Evolutionary conservation across 345 rosid species (phyloP).

Genomic region (Gossypioides kirkii): DNA sequence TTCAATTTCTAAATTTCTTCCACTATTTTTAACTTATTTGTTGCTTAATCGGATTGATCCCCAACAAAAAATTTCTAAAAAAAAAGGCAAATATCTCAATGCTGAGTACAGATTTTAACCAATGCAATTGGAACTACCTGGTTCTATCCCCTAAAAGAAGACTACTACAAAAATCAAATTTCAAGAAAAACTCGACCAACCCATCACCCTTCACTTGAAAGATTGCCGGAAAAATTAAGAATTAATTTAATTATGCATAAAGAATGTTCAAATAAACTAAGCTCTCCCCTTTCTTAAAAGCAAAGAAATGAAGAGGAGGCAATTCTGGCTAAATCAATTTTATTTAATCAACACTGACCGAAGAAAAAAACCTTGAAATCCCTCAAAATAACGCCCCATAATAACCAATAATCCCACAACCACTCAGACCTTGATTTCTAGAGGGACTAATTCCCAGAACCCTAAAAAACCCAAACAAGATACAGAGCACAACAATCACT

Average conservation of each 20-base stretch:
- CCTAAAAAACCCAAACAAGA: not conserved
- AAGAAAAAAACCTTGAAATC: not conserved
- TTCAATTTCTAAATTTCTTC: too few species aligned
- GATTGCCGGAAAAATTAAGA: not conserved
- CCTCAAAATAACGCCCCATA: not conserved
- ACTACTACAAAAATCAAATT: not conserved
- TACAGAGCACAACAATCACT: not conserved
- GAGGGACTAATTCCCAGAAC: not conserved
- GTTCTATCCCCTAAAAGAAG: not conserved
- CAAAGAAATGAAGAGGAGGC: not conserved
- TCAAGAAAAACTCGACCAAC: not conserved
- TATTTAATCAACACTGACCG: not conserved
- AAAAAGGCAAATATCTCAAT: not conserved
- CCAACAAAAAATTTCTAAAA: too few species aligned
- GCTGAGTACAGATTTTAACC: not conserved
- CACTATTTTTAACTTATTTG: too few species aligned
- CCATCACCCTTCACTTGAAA: not conserved
- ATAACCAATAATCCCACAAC: not conserved
- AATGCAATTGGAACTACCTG: not conserved
- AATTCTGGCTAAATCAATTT: not conserved
- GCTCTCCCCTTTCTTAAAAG: not conserved
- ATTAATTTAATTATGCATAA: not conserved
- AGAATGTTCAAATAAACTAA: conserved; percentile 5
- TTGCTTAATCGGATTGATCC: too few species aligned
- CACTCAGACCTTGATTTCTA: not conserved